phyloP scores from a whole-genome alignment of 257 asterid species.

The Nicotiana paniculata region DNA sequence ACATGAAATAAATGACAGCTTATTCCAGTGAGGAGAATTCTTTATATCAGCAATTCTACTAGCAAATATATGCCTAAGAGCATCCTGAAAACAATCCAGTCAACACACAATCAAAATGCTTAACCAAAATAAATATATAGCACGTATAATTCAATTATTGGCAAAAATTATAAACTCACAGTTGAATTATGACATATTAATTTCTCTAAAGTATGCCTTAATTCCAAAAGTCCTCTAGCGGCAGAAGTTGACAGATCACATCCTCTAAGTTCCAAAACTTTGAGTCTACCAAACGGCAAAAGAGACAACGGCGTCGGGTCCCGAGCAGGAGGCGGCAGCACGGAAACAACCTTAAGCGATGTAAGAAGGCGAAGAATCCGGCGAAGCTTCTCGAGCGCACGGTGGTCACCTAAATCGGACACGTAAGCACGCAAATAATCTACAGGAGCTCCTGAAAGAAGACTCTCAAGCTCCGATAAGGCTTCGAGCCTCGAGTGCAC shows the following conservation, averaged over 20 bases:
- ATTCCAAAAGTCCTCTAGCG: conserved; percentile 72
- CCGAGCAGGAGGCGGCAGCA: conserved; percentile 62
- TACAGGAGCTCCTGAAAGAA: conserved; percentile 86
- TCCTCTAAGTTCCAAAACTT: conserved; percentile 83
- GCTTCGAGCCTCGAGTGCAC: conserved; percentile 88
- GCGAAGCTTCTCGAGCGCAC: conserved; percentile 89
- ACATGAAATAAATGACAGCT: conserved; percentile 80
- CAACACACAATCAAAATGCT: background rate
- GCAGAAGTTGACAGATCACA: conserved; percentile 86
- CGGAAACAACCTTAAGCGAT: conserved; percentile 71
- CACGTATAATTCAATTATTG: background rate
- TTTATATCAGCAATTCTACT: conserved; percentile 84
- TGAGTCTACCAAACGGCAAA: conserved; percentile 68
- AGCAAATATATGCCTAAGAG: conserved; percentile 82
- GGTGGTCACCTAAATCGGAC: conserved; percentile 96
- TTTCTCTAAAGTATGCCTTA: conserved; percentile 87
- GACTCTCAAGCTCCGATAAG: conserved; percentile 73
- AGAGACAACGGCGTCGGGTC: conserved; percentile 80
- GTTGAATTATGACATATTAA: conserved; percentile 90
- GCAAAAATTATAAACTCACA: conserved; percentile 38
- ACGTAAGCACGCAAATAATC: conserved; percentile 93
- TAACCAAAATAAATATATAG: background rate
- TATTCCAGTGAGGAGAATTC: conserved; percentile 81
- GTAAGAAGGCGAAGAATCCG: conserved; percentile 73
- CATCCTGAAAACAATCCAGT: conserved; percentile 44